Base-by-base conservation (phyloP, 495 filamentous ascomycete species). In the Trichoderma asperelloides region DNA sequence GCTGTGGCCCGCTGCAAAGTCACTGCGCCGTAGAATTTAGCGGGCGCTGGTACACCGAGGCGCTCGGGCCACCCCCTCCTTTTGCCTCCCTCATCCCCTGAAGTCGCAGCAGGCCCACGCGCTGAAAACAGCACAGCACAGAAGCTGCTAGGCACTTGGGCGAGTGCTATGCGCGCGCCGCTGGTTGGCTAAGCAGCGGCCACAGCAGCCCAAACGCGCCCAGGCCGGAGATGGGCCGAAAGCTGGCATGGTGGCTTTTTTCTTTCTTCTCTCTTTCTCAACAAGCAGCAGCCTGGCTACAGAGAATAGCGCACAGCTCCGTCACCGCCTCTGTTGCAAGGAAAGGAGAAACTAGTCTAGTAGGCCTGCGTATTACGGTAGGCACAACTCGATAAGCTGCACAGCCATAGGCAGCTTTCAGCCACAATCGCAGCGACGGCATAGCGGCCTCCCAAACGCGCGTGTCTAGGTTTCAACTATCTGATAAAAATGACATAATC, bases 1-100 rank as follows among this genome's bases (percentile, higher is more conserved):
- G 1, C 62, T 7, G 68, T 72, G 68, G 70, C 68, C 66, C 67
- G 71, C 43, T 67, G 49, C 43, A 47, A 65, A 64, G 70, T 67
- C 65, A 62, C 66, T 43, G 62, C 49, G 49, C 62, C 63, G 15
- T 41, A 65, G 64, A 39, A 51, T 70, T 64, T 66, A 18, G 66
- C 63, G 66, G 62, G 49, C 41, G 47, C 27, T 30, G 69, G 64
- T 65, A 30, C 30, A 13, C 16, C 3, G 28, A 43, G 49, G 49
- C 41, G 27, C 49, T 33, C 28, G 21, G 27, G 25, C 63, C 64
- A 68, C 68, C 62, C 47, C 62, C 69, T 66, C 66, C 63, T 65
- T 70, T 69, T 62, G 25, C 18, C 47, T 33, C 21, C n/a, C 39
- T 41, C 51, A 62, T 64, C 25, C 49, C 43, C 47, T 28, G 66